Base-by-base conservation (phyloP, 208 protist genomes). In the Tritrichomonas musculus region DNA sequence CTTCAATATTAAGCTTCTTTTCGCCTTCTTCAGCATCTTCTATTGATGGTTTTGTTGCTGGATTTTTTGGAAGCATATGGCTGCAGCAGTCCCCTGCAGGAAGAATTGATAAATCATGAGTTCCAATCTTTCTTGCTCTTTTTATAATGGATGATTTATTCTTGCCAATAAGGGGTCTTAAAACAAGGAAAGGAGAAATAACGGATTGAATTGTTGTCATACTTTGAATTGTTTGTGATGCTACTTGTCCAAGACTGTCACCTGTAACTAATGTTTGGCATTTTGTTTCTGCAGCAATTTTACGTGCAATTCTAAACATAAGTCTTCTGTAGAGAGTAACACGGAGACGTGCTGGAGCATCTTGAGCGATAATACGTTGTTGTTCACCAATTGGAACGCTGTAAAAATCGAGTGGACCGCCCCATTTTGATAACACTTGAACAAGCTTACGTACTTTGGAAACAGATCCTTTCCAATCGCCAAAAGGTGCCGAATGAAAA, bases 11-110 rank as follows among this genome's bases (percentile, higher is more conserved):
- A 0, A 88, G 39, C 8, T 88, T 60, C 30, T 88, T 88, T 88
- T 88, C 77, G 17, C 77, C 77, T 36, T 88, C 77, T 27, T 39
- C 25, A 17, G 77, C 77, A 41, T 88, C 47, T 20, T 88, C 47
- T 8, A 88, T 88, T 57, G 77, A 57, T 39, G 77, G 77, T n/a
- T 88, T 88, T 60, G 77, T 88, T 39, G 47, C 77, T 11, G 41
- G n/a, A 17, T 88, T 88, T n/a, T 88, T 88, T 39, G 77, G 77
- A 3, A 88, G 22, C 77, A 88, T 88, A 17, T 88, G 77, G 20
- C 47, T 57, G 47, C 77, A 88, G 47, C 77, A 88, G 30, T 88
- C 77, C 0, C 77, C 77, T 14, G 47, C 77, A 1, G 77, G 77
- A 53, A 88, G 77, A 22, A 88, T n/a, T 27, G 47, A 60, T n/a